A percentile compares a stretch with the other conserved stretches of the same genome.
These are phyloP conservation scores for Rickenella mellea DNA, from an alignment of 768 basidiomycete species.

Conservation along the genomic window DNA sequence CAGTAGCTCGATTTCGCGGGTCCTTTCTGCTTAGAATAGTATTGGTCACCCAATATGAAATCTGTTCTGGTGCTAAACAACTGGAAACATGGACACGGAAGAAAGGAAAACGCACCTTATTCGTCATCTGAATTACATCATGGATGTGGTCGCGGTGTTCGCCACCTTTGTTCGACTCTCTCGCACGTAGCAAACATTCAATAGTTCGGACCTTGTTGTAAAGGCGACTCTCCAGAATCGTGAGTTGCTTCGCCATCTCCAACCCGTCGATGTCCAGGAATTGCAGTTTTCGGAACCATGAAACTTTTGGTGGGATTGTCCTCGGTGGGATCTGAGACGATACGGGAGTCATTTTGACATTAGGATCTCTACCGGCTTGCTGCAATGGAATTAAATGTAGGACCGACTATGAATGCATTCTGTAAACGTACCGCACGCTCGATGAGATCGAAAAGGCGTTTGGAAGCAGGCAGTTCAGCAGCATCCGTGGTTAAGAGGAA, in stretches of 20 bases:
- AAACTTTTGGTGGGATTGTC: constrained; percentile 57
- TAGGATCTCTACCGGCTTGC: constrained; percentile 47
- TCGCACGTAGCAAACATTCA: constrained; percentile 81
- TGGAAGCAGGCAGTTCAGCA: constrained; percentile 56
- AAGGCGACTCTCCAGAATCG: constrained; percentile 78
- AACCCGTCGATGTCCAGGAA: constrained; percentile 79
- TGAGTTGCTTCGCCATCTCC: constrained; percentile 88
- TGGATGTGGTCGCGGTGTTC: constrained; percentile 79
- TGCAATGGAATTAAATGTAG: background rate
- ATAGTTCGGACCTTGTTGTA: constrained; percentile 84
- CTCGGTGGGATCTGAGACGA: constrained; percentile 55
- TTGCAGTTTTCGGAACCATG: constrained; percentile 57
- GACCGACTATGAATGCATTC: background rate
- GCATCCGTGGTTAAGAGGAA: constrained; percentile 66
- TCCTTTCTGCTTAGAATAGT: constrained; percentile 75
- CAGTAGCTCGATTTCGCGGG: constrained; percentile 66
- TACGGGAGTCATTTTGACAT: constrained; percentile 47
- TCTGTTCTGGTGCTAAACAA: no score
- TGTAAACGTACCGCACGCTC: constrained; percentile 62
- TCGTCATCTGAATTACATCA: constrained; percentile 79
- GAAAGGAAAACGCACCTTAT: constrained; percentile 44
- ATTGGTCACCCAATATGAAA: constrained; percentile 90
- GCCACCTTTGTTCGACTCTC: constrained; percentile 56
- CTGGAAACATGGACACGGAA: constrained; percentile 1
- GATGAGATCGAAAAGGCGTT: constrained; percentile 63